A percentile compares a stretch with the other conserved stretches of the same genome.
Evolutionary conservation across 805 yeast species (phyloP).

Genomic region (Nadsonia fulvescens): DNA sequence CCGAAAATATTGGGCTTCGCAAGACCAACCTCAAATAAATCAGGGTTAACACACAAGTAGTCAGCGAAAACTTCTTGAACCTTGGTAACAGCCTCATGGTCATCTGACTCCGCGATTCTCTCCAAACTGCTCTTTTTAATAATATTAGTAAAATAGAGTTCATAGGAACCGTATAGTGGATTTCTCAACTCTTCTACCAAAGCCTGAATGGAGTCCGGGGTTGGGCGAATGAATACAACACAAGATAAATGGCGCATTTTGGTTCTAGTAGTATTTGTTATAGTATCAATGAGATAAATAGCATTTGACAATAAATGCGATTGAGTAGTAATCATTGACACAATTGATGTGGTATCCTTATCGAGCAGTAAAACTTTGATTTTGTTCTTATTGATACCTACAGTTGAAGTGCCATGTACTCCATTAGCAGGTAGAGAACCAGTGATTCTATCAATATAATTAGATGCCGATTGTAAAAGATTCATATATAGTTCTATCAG

Average conservation of each 20-base stretch:
- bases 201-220: slow-evolving; percentile 38
- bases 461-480: too few species aligned
- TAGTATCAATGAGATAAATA: slow-evolving; percentile 57
- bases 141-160: slow-evolving; percentile 57
- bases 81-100: slow-evolving; percentile 54
- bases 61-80: slow-evolving; percentile 80
- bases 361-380: slow-evolving; percentile 71
- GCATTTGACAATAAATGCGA: slow-evolving; percentile 66
- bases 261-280: slow-evolving; percentile 44
- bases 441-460: too few species aligned
- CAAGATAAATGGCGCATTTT: slow-evolving; percentile 68
- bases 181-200: slow-evolving; percentile 48
- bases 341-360: slow-evolving; percentile 56
- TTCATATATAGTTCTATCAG: too few species aligned
- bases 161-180: slow-evolving; percentile 70
- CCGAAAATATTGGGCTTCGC: slow-evolving; percentile 19
- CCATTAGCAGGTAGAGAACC: too few species aligned
- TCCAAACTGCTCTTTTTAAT: slow-evolving; percentile 67
- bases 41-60: slow-evolving; percentile 53
- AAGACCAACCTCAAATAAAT: slow-evolving; percentile 30
- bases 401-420: slow-evolving; percentile 4
- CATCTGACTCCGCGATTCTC: slow-evolving; percentile 78
- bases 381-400: slow-evolving; percentile 9
- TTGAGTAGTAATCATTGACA: slow-evolving; percentile 83
- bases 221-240: slow-evolving; percentile 61